Evolutionary conservation across 441 rosid genomes (phyloP).

Genomic region (Erysimum pusillum): DNA sequence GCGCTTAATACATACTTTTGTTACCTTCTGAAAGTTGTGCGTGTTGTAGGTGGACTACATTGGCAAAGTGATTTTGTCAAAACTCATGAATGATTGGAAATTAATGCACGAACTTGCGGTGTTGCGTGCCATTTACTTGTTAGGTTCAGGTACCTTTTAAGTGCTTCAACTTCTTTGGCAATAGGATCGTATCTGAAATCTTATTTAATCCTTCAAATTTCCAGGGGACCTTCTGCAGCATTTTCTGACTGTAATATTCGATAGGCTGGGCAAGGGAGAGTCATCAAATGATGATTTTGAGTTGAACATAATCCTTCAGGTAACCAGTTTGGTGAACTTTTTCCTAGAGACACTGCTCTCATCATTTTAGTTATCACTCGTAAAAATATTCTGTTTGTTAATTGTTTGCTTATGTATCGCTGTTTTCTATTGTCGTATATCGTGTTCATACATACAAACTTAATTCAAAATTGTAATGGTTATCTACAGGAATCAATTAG

Average conservation of each 20-base stretch:
- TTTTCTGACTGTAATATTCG: constrained; percentile 79
- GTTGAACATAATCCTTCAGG: constrained; percentile 91
- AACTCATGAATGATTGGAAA: constrained; percentile 94
- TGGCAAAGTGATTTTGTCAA: constrained; percentile 79
- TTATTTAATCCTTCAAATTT: constrained; percentile 38
- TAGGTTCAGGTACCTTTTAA: constrained; percentile 83
- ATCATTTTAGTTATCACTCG: constrained; percentile 8
- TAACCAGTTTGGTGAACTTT: constrained; percentile 38
- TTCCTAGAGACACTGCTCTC: constrained; percentile 9
- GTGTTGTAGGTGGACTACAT: constrained; percentile 76
- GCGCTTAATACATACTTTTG: constrained; percentile 17
- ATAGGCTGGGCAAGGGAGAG: constrained; percentile 89
- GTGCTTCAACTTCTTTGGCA: constrained; percentile 36
- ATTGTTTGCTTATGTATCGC: constrained; percentile 2
- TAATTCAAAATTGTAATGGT: constrained; percentile 33
- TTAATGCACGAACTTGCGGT: constrained; percentile 94
- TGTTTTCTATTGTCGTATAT: constrained; percentile 2
- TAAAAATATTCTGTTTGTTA: constrained; percentile 4
- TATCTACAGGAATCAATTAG: constrained; percentile 84
- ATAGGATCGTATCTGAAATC: constrained; percentile 30
- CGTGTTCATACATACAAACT: not conserved
- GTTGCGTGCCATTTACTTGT: constrained; percentile 91
- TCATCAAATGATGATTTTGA: constrained; percentile 93
- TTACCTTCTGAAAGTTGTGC: constrained; percentile 33
- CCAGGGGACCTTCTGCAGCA: constrained; percentile 97